Evolutionary conservation across 1,139 yeast genomes (phyloP).

Genomic region (Taiozyma sp.): DNA sequence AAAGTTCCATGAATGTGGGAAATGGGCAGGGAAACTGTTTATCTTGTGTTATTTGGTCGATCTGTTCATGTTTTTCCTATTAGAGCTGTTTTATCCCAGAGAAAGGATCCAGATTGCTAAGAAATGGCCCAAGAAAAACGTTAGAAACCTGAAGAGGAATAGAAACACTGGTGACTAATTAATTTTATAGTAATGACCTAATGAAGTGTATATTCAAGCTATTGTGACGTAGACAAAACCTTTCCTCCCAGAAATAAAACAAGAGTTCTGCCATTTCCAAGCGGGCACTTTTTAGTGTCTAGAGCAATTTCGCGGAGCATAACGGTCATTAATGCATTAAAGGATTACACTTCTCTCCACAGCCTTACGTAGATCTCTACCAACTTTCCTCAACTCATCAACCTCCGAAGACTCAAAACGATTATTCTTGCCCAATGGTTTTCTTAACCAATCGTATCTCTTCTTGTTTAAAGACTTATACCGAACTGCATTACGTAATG

Average conservation of each 20-base stretch:
- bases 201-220: not conserved
- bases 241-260: too few species aligned
- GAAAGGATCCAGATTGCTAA: conserved; percentile 59
- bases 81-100: conserved; percentile 72
- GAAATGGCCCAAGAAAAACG: conserved; percentile 12
- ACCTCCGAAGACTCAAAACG: conserved; percentile 6
- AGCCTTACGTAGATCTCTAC: conserved; percentile 12
- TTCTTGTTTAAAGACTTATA: conserved; percentile 1
- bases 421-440: conserved; percentile 7
- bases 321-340: conserved; percentile 35
- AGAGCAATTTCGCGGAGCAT: not conserved
- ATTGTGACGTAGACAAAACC: not conserved
- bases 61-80: conserved; percentile 52
- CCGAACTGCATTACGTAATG: conserved; percentile 15
- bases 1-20: conserved; percentile 50
- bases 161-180: not conserved
- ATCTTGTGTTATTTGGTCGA: conserved; percentile 52
- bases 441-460: conserved; percentile 11
- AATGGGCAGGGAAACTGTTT: conserved; percentile 61
- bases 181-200: not conserved
- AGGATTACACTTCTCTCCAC: conserved; percentile 18
- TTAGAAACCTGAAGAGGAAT: not conserved
- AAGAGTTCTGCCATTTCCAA: not conserved
- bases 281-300: not conserved
- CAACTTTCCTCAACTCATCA: conserved; percentile 15